Evolutionary conservation across 2,329 filamentous ascomycete genomes (phyloP).

Genomic region (Pseudovirgaria hyperparasitica): DNA sequence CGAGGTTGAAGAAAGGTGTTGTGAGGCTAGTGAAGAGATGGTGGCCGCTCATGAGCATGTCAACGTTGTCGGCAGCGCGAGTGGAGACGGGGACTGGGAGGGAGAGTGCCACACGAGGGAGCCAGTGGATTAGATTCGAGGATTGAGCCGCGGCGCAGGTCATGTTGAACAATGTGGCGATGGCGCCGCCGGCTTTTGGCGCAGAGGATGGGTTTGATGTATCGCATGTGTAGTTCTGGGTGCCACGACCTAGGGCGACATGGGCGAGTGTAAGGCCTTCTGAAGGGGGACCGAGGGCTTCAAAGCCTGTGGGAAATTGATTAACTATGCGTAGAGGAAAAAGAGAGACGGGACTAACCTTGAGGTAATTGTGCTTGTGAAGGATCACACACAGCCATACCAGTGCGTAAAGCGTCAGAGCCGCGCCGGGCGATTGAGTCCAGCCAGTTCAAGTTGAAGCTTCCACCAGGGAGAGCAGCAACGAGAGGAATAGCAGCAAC

Average conservation of each 20-base stretch:
- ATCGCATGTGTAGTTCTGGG: conserved; percentile 86
- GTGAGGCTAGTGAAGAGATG: conserved; percentile 66
- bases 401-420: too few relatives aligned
- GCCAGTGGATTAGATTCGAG: conserved; percentile 50
- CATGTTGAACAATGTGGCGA: conserved; percentile 78
- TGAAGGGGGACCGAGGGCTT: conserved; percentile 47
- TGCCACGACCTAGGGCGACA: conserved; percentile 76
- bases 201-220: conserved; percentile 41
- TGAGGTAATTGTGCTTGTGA: too few relatives aligned
- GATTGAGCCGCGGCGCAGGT: conserved; percentile 63
- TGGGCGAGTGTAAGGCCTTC: conserved; percentile 54
- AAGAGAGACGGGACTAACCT: too few relatives aligned
- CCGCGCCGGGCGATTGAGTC: too few relatives aligned
- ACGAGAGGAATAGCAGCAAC: too few relatives aligned
- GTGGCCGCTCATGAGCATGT: conserved; percentile 55
- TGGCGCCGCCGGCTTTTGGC: conserved; percentile 57
- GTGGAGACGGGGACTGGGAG: conserved; percentile 42
- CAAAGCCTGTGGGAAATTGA: conserved; percentile 31
- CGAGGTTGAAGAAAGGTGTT: conserved; percentile 70
- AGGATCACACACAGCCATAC: too few relatives aligned
- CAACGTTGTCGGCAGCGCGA: conserved; percentile 37
- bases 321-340: too few relatives aligned
- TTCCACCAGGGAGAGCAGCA: too few relatives aligned
- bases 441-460: too few relatives aligned
- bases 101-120: conserved; percentile 56